phyloP scores from a whole-genome alignment of 108 stramenopile genomes.

The Nitzschia sp. region DNA sequence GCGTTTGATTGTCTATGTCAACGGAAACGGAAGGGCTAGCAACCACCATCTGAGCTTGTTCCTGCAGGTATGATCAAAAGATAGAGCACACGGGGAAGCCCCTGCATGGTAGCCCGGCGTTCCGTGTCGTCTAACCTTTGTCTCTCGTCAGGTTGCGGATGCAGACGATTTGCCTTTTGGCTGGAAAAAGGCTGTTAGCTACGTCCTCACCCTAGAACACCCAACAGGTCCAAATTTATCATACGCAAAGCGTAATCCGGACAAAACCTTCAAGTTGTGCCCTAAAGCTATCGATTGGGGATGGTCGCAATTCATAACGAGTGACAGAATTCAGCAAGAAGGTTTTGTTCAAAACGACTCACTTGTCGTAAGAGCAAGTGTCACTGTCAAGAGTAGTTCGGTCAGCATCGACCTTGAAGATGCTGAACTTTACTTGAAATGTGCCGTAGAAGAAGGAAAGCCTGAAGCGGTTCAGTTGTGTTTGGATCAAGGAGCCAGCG shows the following conservation, averaged over 20 bases:
- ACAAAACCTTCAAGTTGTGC: constrained; percentile 92
- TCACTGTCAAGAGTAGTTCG: constrained; percentile 78
- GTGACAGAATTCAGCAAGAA: constrained; percentile 85
- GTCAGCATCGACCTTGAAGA: constrained; percentile 85
- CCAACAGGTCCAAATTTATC: constrained; percentile 61
- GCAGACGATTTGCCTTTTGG: constrained; percentile 90
- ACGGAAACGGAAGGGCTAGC: constrained; percentile 85
- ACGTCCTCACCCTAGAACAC: constrained; percentile 88
- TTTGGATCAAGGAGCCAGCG: constrained; percentile 77
- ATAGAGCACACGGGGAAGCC: not conserved
- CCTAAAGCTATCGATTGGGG: constrained; percentile 94
- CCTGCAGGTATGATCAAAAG: constrained; percentile 48
- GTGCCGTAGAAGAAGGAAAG: constrained; percentile 91
- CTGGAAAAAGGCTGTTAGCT: constrained; percentile 88
- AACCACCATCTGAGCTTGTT: constrained; percentile 90
- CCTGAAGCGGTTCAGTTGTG: constrained; percentile 78
- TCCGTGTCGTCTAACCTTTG: not conserved
- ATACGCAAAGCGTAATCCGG: constrained; percentile 90
- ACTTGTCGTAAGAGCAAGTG: constrained; percentile 71
- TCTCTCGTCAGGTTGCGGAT: constrained; percentile 64
- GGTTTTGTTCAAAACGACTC: constrained; percentile 75
- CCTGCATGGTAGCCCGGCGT: too few species aligned
- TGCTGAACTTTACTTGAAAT: constrained; percentile 88
- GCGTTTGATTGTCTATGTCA: constrained; percentile 90
- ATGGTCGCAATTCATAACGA: constrained; percentile 90